These are phyloP conservation scores for Kwoniella pini DNA, from an alignment of 768 basidiomycete genomes.

Conservation along the genomic window DNA sequence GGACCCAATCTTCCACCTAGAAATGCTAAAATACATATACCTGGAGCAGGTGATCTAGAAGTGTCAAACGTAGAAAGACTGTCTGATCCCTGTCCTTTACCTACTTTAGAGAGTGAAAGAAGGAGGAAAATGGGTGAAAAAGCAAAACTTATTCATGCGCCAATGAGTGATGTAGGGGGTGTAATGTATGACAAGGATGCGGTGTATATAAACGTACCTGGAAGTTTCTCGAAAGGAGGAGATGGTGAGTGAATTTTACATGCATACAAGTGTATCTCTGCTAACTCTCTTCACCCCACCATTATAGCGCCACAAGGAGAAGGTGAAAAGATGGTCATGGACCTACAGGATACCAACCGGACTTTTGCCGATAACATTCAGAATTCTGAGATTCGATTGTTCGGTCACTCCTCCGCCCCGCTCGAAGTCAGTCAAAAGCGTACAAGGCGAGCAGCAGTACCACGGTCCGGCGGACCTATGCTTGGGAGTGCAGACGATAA, in stretches of 20 bases:
- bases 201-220: constrained; percentile 96
- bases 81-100: constrained; percentile 93
- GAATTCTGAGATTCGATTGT: constrained; percentile 75
- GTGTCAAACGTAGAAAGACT: constrained; percentile 72
- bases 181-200: constrained; percentile 97
- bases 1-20: constrained; percentile 61
- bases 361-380: constrained; percentile 84
- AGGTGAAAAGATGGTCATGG: constrained; percentile 97
- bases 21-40: constrained; percentile 77
- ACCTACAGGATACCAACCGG: constrained; percentile 77
- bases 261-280: background rate
- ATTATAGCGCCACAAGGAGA: constrained; percentile 75
- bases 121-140: constrained; percentile 90
- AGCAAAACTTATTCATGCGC: constrained; percentile 90
- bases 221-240: constrained; percentile 78
- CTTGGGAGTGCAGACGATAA: constrained; percentile 53
- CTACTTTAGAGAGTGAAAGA: constrained; percentile 84
- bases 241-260: constrained; percentile 45
- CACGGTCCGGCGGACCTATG: constrained; percentile 47
- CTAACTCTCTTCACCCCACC: background rate
- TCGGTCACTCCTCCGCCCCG: constrained; percentile 75
- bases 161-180: constrained; percentile 98
- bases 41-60: constrained; percentile 87
- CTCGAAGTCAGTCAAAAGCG: constrained; percentile 56
- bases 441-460: constrained; percentile 37